Conservation (phyloP, 306 rosid species). For the Sophora flavescens region DNA sequence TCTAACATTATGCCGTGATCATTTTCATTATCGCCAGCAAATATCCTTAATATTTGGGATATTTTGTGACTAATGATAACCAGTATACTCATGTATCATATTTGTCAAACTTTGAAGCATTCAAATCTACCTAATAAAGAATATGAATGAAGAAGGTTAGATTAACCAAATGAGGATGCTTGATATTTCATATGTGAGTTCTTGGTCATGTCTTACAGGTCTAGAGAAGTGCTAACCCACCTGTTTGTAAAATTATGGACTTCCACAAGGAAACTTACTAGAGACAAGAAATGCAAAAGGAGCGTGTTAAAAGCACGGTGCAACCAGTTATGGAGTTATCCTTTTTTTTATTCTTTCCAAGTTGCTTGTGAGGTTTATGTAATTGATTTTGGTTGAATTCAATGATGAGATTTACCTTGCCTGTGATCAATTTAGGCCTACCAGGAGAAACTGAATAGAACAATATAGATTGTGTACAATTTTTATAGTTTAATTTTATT, state of each 20-base stretch:
- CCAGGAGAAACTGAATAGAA: no score
- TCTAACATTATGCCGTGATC: constrained; percentile 19
- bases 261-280: constrained; percentile 73
- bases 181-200: constrained; percentile 32
- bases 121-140: not conserved
- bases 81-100: not conserved
- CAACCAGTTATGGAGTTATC: constrained; percentile 2
- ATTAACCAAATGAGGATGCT: not conserved
- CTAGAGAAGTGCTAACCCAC: constrained; percentile 63
- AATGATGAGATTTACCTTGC: not conserved
- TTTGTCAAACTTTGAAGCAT: constrained; percentile 18
- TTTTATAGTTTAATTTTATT: no score
- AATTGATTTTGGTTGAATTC: constrained; percentile 36
- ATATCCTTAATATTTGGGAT: constrained; percentile 9
- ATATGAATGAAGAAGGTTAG: not conserved
- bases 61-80: constrained; percentile 17
- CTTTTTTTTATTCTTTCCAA: constrained; percentile 11
- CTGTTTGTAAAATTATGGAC: constrained; percentile 94
- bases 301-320: constrained; percentile 85
- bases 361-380: constrained; percentile 16
- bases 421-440: no score
- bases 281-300: constrained; percentile 65
- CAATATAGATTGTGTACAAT: no score
- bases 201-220: constrained; percentile 66
- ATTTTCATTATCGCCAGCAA: constrained; percentile 10